phyloP scores from a whole-genome alignment of 2,329 filamentous ascomycete species.

The Botrytis hyacinthi region DNA sequence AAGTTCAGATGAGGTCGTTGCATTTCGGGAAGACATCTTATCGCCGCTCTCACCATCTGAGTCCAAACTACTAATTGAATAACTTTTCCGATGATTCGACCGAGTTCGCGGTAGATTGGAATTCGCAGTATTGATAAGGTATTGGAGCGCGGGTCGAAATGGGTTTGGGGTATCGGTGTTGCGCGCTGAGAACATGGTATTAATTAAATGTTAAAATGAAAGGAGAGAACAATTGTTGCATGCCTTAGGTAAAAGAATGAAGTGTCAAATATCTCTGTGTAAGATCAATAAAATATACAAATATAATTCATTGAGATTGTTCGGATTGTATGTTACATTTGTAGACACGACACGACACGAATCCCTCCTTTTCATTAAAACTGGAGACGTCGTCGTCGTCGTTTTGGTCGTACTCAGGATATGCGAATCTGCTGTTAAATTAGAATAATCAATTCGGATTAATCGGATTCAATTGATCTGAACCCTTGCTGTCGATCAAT shows the following conservation, averaged over 20 bases:
- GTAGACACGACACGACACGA: not conserved
- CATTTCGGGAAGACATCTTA: constrained; percentile 32
- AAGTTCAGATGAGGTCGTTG: constrained; percentile 25
- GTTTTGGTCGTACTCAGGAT: not conserved
- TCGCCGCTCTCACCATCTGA: constrained; percentile 28
- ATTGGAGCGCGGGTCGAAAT: constrained; percentile 42
- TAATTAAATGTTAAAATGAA: constrained; percentile 4
- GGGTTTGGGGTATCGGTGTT: constrained; percentile 37
- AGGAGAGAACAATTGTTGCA: constrained; percentile 9
- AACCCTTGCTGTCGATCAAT: constrained; percentile 6
- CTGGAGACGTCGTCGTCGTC: not conserved
- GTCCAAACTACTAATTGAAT: constrained; percentile 33
- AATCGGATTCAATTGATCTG: not conserved
- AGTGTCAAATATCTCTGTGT: not conserved
- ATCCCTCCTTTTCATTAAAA: not conserved
- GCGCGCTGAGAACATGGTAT: constrained; percentile 34
- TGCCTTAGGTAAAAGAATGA: constrained; percentile 14
- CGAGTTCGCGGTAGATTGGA: constrained; percentile 25
- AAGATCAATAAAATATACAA: not conserved
- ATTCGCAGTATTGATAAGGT: constrained; percentile 35
- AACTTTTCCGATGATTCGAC: constrained; percentile 28
- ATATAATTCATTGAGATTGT: not conserved
- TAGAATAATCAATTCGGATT: not conserved
- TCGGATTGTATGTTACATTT: not conserved
- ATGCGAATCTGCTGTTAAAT: not conserved